These are phyloP conservation scores for Globisporangium nodosum DNA, from an alignment of 352 stramenopile genomes.

Conservation along the genomic window DNA sequence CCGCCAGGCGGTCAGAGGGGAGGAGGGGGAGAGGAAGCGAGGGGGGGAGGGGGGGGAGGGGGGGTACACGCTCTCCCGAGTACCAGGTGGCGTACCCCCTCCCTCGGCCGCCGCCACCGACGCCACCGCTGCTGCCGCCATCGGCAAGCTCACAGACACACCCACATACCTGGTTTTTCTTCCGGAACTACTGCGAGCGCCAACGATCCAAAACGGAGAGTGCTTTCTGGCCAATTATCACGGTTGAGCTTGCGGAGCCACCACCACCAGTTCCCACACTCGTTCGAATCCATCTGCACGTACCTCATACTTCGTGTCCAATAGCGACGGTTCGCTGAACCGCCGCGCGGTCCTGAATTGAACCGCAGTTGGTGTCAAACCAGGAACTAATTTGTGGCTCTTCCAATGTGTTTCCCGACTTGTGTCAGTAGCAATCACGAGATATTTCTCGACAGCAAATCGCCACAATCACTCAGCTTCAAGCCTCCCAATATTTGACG, in stretches of 20 bases:
- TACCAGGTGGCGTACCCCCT: not conserved
- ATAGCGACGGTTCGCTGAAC: too few species aligned
- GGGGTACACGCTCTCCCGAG: too few species aligned
- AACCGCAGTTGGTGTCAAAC: too few species aligned
- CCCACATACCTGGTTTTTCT: conserved; percentile 11
- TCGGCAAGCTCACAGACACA: conserved; percentile 1
- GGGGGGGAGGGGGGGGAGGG: too few species aligned
- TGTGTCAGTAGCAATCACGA: too few species aligned
- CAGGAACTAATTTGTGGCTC: too few species aligned
- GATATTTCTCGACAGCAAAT: too few species aligned
- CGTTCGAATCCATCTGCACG: too few species aligned
- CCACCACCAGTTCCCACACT: conserved; percentile 11
- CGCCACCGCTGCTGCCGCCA: not conserved
- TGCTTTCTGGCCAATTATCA: conserved; percentile 29
- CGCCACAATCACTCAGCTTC: not conserved
- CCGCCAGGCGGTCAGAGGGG: not conserved
- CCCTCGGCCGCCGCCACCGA: not conserved
- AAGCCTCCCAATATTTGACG: not conserved
- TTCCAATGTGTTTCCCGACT: too few species aligned
- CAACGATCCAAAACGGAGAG: conserved; percentile 38
- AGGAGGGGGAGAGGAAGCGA: not conserved
- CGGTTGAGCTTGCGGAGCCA: conserved; percentile 1
- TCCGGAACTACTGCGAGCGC: conserved; percentile 23
- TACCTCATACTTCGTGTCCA: too few species aligned
- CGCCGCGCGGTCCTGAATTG: too few species aligned